Base-by-base conservation (phyloP, 2,329 filamentous ascomycete species). In the Tolypocladium ophioglossoides region DNA sequence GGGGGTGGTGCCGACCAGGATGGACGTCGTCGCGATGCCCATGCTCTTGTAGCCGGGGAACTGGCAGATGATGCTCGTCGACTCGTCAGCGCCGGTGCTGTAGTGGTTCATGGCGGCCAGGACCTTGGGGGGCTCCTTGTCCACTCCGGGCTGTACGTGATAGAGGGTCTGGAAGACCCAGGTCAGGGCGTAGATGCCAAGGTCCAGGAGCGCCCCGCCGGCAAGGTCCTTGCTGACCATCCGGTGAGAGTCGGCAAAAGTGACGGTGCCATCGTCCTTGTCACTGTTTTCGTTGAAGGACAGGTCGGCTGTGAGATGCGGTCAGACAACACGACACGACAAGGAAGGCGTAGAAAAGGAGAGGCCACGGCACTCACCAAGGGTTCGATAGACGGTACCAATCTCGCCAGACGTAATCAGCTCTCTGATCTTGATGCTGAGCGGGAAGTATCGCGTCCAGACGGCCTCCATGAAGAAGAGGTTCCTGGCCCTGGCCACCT, bases 111-210 rank as follows among this genome's bases (percentile, higher is more conserved):
- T 82, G 52, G 87, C 82, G 1, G 84, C 79, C 11, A 83, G 72
- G 4, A 94, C 84, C 47, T 74, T 78, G 6, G 91, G 91, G 1
- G 79, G 65, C 68, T 89, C 80, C 61, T 89, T 87, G 53, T 80
- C 74, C 27, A 79, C 77, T 59, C 84, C 77, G 2, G 84, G 78
- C 64, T 91, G 86, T 3, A 87, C 82, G 68, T 91, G 88, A 72
- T 95, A 95, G 32, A 95, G 78, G 47, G 86, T 86, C 72, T 95
- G 89, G 78, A 92, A 95, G 51, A 94, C 80, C 91, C 91, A 96
- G 35, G 89, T 95, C 57, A 96, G 72, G 49, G 88, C 83, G 74
- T 96, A 96, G 69, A 96, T 87, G 57, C 91, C 91, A 55, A 96
- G 76, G 69, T 96, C 91, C 51, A 96, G 78, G 53, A 95, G 74